Conservation (phyloP, 2,329 filamentous ascomycete genomes). For the Penicillium sp. region DNA sequence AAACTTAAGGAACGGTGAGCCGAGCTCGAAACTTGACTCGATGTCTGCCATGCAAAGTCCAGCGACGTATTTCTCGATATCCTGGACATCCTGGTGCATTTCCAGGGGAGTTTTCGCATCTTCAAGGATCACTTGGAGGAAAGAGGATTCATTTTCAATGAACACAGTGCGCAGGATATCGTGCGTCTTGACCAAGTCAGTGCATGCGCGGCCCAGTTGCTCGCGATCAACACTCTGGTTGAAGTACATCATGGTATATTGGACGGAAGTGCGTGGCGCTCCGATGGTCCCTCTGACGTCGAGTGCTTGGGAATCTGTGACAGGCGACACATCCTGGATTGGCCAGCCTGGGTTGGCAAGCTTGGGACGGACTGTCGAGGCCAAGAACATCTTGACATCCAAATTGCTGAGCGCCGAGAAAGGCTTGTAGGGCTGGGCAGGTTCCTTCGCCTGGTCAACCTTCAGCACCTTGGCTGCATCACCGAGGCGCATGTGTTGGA, state of each 20-base stretch:
- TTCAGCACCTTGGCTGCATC: conserved; percentile 54
- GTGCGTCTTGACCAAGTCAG: conserved; percentile 53
- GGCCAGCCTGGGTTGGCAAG: conserved; percentile 49
- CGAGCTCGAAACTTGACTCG: conserved; percentile 51
- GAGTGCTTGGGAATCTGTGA: conserved; percentile 56
- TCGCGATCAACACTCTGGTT: conserved; percentile 47
- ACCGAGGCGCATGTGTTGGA: conserved; percentile 44
- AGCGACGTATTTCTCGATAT: conserved; percentile 48
- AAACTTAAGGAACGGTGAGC: conserved; percentile 57
- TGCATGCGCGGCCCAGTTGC: conserved; percentile 42
- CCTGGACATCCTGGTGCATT: conserved; percentile 47
- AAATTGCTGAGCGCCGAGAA: conserved; percentile 49
- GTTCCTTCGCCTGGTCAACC: conserved; percentile 32
- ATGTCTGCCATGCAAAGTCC: conserved; percentile 52
- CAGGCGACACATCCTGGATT: conserved; percentile 55
- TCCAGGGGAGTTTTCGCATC: conserved; percentile 46
- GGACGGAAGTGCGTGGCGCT: conserved; percentile 58
- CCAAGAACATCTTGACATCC: conserved; percentile 44
- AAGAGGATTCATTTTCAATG: conserved; percentile 48
- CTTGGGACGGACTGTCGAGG: conserved; percentile 46
- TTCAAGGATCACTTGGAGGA: conserved; percentile 55
- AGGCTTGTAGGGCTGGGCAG: conserved; percentile 37
- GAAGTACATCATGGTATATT: conserved; percentile 62
- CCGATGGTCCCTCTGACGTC: conserved; percentile 57
- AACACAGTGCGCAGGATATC: conserved; percentile 64